Evolutionary conservation across 2,329 filamentous ascomycete species (phyloP).

Genomic region (Calonectria naviculata): DNA sequence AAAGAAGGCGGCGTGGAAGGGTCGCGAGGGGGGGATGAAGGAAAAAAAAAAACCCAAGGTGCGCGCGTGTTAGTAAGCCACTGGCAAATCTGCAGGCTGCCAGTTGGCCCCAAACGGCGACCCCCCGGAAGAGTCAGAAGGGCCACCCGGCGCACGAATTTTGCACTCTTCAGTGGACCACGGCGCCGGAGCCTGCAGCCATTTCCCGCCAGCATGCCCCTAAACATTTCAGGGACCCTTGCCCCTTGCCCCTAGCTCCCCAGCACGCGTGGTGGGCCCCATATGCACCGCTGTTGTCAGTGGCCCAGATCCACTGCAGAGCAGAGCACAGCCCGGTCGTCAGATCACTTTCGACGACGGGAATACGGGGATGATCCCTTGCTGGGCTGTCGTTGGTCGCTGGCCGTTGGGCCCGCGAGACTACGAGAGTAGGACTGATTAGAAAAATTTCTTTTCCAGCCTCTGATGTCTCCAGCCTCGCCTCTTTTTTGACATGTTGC

Average conservation of each 20-base stretch:
- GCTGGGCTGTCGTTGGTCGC: not conserved
- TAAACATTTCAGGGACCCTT: conserved; percentile 8
- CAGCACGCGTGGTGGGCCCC: not conserved
- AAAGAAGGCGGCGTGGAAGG: conserved; percentile 41
- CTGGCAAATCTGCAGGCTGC: not conserved
- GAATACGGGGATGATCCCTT: conserved; percentile 5
- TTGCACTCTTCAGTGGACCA: conserved; percentile 4
- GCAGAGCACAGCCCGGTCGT: conserved; percentile 18
- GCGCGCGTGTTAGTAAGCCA: conserved; percentile 9
- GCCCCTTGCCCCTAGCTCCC: conserved; percentile 4
- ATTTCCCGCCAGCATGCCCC: not conserved
- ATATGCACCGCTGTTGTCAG: conserved; percentile 1
- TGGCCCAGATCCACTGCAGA: not conserved
- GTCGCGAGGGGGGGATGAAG: not conserved
- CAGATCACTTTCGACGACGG: conserved; percentile 2
- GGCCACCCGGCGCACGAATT: not conserved
- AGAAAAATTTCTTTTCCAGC: not conserved
- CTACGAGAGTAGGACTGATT: not conserved
- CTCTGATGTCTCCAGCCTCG: not conserved
- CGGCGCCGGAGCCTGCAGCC: not conserved
- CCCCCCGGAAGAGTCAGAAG: not conserved
- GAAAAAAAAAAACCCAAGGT: conserved; percentile 5
- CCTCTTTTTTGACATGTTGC: not conserved
- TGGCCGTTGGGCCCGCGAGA: not conserved
- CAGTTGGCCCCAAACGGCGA: conserved; percentile 4